A percentile compares a stretch with the other conserved stretches of the same genome.
Evolutionary conservation across 306 rosid species (phyloP).

Genomic region (Acacia acuminata): DNA sequence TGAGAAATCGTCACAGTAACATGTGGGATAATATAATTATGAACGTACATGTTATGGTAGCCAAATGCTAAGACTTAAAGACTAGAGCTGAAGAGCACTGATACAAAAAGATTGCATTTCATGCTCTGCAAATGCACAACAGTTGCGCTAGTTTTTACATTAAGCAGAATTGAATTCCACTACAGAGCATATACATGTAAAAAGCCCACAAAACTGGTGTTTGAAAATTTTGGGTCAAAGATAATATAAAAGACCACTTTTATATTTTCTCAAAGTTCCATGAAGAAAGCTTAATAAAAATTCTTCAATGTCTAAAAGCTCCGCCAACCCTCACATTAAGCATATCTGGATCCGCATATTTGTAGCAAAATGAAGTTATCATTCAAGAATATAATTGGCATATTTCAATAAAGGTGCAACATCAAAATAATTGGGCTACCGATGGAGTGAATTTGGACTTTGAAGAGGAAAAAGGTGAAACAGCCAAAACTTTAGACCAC

Average conservation of each 20-base stretch:
- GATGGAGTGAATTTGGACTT: background rate
- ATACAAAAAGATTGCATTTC: background rate
- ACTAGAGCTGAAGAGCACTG: background rate
- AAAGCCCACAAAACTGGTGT: background rate
- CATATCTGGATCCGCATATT: background rate
- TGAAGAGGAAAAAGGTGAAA: background rate
- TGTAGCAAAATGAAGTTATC: background rate
- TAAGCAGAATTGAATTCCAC: background rate
- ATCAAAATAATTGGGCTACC: conserved; percentile 4
- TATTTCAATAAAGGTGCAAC: conserved; percentile 14
- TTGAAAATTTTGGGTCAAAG: background rate
- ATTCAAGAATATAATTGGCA: no score
- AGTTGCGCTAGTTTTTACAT: background rate
- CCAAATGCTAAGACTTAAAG: background rate
- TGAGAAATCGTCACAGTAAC: background rate
- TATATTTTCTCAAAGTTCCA: background rate
- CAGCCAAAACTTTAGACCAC: background rate
- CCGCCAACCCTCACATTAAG: background rate
- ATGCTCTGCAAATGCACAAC: background rate
- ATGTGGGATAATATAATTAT: background rate
- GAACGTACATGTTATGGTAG: background rate
- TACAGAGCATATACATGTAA: background rate
- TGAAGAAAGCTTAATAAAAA: background rate
- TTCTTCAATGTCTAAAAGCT: background rate
- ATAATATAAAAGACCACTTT: background rate